These are phyloP conservation scores for Pseudoperonospora humuli DNA, from an alignment of 352 stramenopile species.

Conservation along the genomic window DNA sequence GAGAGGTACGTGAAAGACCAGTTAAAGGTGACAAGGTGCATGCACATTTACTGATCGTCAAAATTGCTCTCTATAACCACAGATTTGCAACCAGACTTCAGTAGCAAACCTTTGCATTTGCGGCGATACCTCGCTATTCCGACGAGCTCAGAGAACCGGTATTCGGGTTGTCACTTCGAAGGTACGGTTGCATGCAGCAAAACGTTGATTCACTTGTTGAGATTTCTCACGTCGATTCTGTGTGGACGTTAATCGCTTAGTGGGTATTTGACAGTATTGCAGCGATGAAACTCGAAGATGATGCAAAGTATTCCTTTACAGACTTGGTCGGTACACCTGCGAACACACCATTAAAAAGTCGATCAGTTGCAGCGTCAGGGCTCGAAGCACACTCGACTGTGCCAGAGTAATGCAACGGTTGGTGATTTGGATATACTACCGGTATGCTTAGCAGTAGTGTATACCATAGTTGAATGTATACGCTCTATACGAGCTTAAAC, in stretches of 20 bases:
- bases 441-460: slow-evolving; percentile 6
- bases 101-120: slow-evolving; percentile 59
- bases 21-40: background rate
- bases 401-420: slow-evolving; percentile 14
- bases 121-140: slow-evolving; percentile 49
- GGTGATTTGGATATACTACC: slow-evolving; percentile 2
- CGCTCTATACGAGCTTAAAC: slow-evolving; percentile 8
- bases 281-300: slow-evolving; percentile 47
- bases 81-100: slow-evolving; percentile 75
- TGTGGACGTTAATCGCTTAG: slow-evolving; percentile 16
- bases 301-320: slow-evolving; percentile 24
- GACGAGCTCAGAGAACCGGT: slow-evolving; percentile 43
- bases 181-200: slow-evolving; percentile 19
- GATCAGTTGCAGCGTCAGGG: slow-evolving; percentile 8
- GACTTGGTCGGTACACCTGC: slow-evolving; percentile 4
- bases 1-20: slow-evolving; percentile 36
- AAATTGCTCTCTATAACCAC: slow-evolving; percentile 1
- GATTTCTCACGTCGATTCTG: slow-evolving; percentile 2
- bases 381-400: slow-evolving; percentile 27
- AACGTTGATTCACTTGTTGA: background rate
- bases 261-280: slow-evolving; percentile 79
- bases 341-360: slow-evolving; percentile 11
- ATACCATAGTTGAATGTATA: slow-evolving; percentile 15
- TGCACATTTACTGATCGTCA: background rate
- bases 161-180: slow-evolving; percentile 60